These are phyloP conservation scores for Trichoderma citrinoviride DNA, from an alignment of 2,329 filamentous ascomycete genomes.

Conservation along the genomic window DNA sequence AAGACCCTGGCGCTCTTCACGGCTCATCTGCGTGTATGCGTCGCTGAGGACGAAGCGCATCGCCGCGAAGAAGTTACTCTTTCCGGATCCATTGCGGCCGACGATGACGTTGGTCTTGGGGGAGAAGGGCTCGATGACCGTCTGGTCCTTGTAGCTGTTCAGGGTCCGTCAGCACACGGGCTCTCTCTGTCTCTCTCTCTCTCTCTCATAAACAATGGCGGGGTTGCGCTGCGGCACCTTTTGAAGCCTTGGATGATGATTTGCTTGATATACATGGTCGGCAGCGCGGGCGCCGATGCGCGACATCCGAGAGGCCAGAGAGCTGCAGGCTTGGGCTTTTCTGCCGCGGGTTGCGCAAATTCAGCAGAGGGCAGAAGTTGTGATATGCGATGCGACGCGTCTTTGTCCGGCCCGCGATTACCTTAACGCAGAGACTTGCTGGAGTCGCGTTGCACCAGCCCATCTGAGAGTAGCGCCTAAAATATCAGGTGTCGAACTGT, in stretches of 20 bases:
- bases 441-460: slow-evolving; percentile 28
- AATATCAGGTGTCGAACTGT: slow-evolving; percentile 17
- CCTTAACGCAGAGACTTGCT: slow-evolving; percentile 4
- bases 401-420: slow-evolving; percentile 21
- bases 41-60: slow-evolving; percentile 98
- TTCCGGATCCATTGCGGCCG: slow-evolving; percentile 97
- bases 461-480: slow-evolving; percentile 30
- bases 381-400: slow-evolving; percentile 26
- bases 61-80: slow-evolving; percentile 99
- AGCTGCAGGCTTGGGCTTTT: slow-evolving; percentile 28
- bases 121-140: slow-evolving; percentile 96
- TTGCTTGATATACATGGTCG: slow-evolving; percentile 95
- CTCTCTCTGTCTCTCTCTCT: neutral
- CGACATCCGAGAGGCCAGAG: slow-evolving; percentile 34
- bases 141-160: slow-evolving; percentile 96
- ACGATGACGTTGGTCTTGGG: slow-evolving; percentile 98
- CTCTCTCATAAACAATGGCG: slow-evolving; percentile 10
- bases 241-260: slow-evolving; percentile 99
- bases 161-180: slow-evolving; percentile 22
- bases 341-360: slow-evolving; percentile 19
- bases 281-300: slow-evolving; percentile 40
- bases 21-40: slow-evolving; percentile 92
- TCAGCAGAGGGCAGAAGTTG: slow-evolving; percentile 7
- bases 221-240: slow-evolving; percentile 58
- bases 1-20: slow-evolving; percentile 91